Conservation (phyloP, 1,284 basidiomycete species). For the Moniliophthora roreri region DNA sequence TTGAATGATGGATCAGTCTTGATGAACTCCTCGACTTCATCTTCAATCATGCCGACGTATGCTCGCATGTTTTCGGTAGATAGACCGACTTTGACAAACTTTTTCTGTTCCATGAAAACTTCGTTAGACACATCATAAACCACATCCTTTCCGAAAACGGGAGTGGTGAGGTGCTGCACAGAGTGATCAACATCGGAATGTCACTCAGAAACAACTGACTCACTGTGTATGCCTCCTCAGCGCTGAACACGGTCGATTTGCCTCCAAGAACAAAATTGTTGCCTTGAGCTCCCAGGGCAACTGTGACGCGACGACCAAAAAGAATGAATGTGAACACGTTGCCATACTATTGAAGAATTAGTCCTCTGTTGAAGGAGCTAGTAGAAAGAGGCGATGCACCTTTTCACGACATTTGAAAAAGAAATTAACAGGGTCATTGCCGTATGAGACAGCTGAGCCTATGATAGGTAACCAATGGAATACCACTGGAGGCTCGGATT, state of each 20-base stretch:
- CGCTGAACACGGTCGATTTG: constrained; percentile 88
- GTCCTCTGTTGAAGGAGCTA: neutral
- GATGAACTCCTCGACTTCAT: constrained; percentile 80
- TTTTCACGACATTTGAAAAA: constrained; percentile 80
- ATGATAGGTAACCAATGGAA: constrained; percentile 84
- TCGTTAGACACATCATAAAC: constrained; percentile 98
- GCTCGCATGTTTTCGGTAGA: constrained; percentile 89
- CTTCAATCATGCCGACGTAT: constrained; percentile 90
- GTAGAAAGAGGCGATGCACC: constrained; percentile 44
- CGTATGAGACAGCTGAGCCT: constrained; percentile 77
- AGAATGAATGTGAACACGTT: constrained; percentile 94
- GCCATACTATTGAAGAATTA: constrained; percentile 47
- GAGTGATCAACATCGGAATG: constrained; percentile 12
- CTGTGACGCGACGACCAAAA: constrained; percentile 88
- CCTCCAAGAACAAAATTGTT: constrained; percentile 96
- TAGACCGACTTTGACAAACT: constrained; percentile 94
- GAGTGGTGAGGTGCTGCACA: constrained; percentile 80
- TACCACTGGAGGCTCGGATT: constrained; percentile 71
- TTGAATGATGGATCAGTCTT: constrained; percentile 61
- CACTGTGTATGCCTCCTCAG: constrained; percentile 96
- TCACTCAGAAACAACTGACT: constrained; percentile 22
- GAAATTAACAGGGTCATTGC: constrained; percentile 83
- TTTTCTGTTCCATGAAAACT: constrained; percentile 99
- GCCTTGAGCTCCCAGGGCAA: constrained; percentile 89
- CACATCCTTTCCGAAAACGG: constrained; percentile 95